Conservation (phyloP, 73 alveolate genomes). For the Uronychia binucleata region DNA sequence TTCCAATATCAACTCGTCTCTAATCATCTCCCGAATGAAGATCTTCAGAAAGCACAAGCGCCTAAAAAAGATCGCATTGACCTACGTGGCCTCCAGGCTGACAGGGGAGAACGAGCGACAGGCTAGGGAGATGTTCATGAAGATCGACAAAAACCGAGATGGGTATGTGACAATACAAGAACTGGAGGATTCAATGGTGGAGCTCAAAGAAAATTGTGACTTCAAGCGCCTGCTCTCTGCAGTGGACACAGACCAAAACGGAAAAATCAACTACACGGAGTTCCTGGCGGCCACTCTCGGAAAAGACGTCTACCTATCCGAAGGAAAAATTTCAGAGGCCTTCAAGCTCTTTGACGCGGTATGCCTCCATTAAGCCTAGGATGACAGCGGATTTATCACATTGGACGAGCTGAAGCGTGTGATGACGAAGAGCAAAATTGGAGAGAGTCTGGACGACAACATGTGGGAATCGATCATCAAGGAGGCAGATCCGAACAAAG, state of each 20-base stretch:
- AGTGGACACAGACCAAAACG: conserved; percentile 70
- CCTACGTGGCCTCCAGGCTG: conserved; percentile 43
- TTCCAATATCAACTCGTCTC: not conserved
- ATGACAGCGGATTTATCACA: conserved; percentile 74
- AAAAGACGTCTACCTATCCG: not conserved
- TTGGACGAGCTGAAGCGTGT: conserved; percentile 65
- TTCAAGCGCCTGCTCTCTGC: conserved; percentile 34
- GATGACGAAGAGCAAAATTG: conserved; percentile 33
- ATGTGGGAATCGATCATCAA: conserved; percentile 22
- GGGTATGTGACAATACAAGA: conserved; percentile 70
- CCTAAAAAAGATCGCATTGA: conserved; percentile 45
- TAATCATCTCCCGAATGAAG: not conserved
- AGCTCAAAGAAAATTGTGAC: conserved; percentile 17
- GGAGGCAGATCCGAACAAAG: conserved; percentile 43
- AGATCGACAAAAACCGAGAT: conserved; percentile 75
- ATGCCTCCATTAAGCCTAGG: not conserved
- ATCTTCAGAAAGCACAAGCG: not conserved
- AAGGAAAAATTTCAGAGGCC: not conserved
- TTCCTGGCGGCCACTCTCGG: conserved; percentile 82
- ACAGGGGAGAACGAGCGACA: conserved; percentile 41
- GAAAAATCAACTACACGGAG: conserved; percentile 68
- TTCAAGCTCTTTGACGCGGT: conserved; percentile 16
- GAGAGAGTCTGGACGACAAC: conserved; percentile 43
- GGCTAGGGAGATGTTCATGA: conserved; percentile 50
- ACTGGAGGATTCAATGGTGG: conserved; percentile 54